These are phyloP conservation scores for Colletotrichum brevisporum DNA, from an alignment of 2,329 filamentous ascomycete species.

Conservation along the genomic window DNA sequence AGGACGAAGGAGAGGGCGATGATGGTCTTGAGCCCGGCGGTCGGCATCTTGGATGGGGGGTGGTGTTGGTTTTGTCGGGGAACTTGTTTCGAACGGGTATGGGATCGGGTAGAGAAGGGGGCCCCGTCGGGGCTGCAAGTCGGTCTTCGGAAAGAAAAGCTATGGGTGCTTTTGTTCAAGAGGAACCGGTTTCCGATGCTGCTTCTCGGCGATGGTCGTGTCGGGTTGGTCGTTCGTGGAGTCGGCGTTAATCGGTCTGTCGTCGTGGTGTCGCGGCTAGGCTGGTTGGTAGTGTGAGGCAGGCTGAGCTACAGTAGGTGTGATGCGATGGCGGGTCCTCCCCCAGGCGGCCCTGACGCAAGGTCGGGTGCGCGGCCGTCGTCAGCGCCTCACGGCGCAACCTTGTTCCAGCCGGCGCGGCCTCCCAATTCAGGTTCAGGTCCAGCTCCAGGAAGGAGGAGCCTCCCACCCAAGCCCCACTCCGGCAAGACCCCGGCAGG, in stretches of 20 bases:
- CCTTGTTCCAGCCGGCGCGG: conserved; percentile 36
- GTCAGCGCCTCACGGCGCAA: conserved; percentile 35
- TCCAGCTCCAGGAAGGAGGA: background rate
- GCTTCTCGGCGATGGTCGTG: background rate
- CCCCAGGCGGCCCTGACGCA: conserved; percentile 31
- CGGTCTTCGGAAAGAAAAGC: background rate
- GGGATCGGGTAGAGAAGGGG: conserved; percentile 19
- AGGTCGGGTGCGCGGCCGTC: conserved; percentile 23
- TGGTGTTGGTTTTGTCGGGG: conserved; percentile 25
- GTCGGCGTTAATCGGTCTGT: conserved; percentile 10
- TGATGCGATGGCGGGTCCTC: conserved; percentile 37
- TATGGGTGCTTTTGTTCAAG: background rate
- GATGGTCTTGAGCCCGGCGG: conserved; percentile 98
- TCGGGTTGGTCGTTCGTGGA: conserved; percentile 9
- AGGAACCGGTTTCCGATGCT: background rate
- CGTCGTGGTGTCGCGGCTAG: conserved; percentile 29
- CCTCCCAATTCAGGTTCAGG: too few species aligned
- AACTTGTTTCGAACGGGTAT: conserved; percentile 37
- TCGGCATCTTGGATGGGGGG: conserved; percentile 65
- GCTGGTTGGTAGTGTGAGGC: conserved; percentile 15
- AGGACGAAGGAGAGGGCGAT: conserved; percentile 99
- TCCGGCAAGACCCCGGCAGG: conserved; percentile 27
- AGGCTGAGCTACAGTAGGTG: conserved; percentile 26
- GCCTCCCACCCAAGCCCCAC: background rate
- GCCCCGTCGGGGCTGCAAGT: conserved; percentile 36